Base-by-base conservation (phyloP, 306 rosid genomes). In the Calophaca sinica region DNA sequence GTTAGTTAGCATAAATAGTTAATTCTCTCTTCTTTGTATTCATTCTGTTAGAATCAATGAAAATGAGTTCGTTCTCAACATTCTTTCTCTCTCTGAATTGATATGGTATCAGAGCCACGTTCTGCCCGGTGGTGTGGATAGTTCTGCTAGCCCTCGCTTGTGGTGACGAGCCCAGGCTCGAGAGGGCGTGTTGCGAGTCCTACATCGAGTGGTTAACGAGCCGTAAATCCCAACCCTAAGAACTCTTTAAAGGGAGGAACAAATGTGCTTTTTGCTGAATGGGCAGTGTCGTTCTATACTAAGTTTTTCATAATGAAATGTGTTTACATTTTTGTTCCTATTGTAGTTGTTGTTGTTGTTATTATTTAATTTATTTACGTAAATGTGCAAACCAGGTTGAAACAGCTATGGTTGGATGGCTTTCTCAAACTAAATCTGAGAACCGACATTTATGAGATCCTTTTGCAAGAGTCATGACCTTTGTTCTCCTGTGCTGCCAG, bases 371-470 rank as follows among this genome's bases (percentile, higher is more conserved):
- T 32, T 36, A 7, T 62, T 26, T 74, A 13, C 73, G 10, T 71
- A 9, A 53, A 55, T 79, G 26, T 71, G 44, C 53, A 36, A 62
- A 32, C 61, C 79, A 94, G 98, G 98, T 94, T 97, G 42, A 94
- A 94, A 78, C 87, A 77, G 77, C 85, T 94, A 62, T 94, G 98
- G 98, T 81, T 94, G 46, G 98, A 94, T 71, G 98, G 97, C 71
- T 94, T 91, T 80, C 85, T 85, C 42, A 88, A 89, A 78, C 86
- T 94, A 75, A 94, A 94, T 84, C 89, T 94, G 73, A 86, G 98
- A 84, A 94, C 97, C 0, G 97, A 94, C 82, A 90, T 94, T 35
- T 94, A 88, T 35, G 98, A 94, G 85, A 94, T 94, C 81, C 98
- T 94, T 65, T 74, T 94, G 82, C 93, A 86, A 80, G 97, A 91